Evolutionary conservation across 768 basidiomycete genomes (phyloP).

Genomic region (Fibroporia radiculosa): DNA sequence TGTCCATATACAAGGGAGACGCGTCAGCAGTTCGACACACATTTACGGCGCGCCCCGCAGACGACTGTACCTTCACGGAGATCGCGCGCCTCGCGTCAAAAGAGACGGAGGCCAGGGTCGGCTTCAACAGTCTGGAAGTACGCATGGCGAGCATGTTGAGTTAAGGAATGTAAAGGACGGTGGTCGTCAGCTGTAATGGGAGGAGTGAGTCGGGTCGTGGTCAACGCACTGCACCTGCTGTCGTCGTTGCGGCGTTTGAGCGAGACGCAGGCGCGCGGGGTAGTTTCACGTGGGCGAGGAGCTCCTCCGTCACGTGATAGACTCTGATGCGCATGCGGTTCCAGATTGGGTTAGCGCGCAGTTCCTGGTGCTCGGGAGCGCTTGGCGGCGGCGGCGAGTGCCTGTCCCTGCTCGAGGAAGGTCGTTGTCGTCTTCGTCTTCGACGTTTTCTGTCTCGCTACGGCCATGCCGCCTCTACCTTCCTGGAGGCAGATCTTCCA

Average conservation of each 20-base stretch:
- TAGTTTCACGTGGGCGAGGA: no score
- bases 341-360: no score
- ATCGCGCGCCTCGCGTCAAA: constrained; percentile 18
- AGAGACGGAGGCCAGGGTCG: constrained; percentile 7
- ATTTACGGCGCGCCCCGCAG: background rate
- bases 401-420: background rate
- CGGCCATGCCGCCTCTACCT: background rate
- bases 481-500: constrained; percentile 10
- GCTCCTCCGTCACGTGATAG: background rate
- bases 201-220: background rate
- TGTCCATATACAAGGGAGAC: background rate
- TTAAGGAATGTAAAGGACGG: background rate
- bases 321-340: no score
- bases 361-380: background rate
- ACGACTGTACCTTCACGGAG: constrained; percentile 23
- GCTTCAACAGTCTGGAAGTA: constrained; percentile 13
- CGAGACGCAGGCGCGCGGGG: no score
- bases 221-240: background rate
- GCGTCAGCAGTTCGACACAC: background rate
- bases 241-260: constrained; percentile 2
- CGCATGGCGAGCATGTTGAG: constrained; percentile 19
- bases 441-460: background rate
- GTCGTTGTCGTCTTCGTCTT: background rate
- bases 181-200: background rate
- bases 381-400: background rate